Evolutionary conservation across 139 green algal genomes (phyloP).

Genomic region (Coelastrella sp.): DNA sequence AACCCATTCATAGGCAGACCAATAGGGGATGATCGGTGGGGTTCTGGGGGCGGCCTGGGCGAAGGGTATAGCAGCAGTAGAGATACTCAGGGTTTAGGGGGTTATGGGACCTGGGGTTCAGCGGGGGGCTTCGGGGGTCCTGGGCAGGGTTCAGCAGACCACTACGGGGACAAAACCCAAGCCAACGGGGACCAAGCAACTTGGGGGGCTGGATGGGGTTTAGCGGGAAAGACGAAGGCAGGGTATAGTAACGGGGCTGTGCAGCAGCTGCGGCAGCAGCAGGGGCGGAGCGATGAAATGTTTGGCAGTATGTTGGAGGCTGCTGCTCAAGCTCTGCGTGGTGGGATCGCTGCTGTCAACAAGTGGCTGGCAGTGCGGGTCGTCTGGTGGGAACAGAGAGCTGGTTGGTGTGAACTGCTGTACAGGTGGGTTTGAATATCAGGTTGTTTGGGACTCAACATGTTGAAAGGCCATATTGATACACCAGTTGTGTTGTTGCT

Average conservation of each 20-base stretch:
- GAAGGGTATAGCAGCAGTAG: not conserved
- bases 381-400: slow-evolving; percentile 50
- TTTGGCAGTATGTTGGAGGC: slow-evolving; percentile 40
- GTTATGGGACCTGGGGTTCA: not conserved
- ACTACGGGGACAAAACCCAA: too few species aligned
- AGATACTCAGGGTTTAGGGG: not conserved
- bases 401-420: slow-evolving; percentile 49
- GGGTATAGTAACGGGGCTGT: not conserved
- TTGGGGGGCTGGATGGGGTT: slow-evolving; percentile 23
- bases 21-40: not conserved
- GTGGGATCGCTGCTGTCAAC: slow-evolving; percentile 18
- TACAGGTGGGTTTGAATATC: slow-evolving; percentile 50
- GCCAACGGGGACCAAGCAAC: not conserved
- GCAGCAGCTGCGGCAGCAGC: slow-evolving; percentile 8
- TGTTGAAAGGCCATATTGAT: too few species aligned
- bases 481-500: too few species aligned
- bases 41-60: not conserved
- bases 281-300: not conserved
- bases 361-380: slow-evolving; percentile 47
- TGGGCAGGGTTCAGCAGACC: not conserved
- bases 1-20: not conserved
- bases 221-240: not conserved
- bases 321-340: slow-evolving; percentile 16
- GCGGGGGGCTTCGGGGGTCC: not conserved
- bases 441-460: too few species aligned